Base-by-base conservation (phyloP, 163 green algal species). In the Trebouxia gelatinosa region DNA sequence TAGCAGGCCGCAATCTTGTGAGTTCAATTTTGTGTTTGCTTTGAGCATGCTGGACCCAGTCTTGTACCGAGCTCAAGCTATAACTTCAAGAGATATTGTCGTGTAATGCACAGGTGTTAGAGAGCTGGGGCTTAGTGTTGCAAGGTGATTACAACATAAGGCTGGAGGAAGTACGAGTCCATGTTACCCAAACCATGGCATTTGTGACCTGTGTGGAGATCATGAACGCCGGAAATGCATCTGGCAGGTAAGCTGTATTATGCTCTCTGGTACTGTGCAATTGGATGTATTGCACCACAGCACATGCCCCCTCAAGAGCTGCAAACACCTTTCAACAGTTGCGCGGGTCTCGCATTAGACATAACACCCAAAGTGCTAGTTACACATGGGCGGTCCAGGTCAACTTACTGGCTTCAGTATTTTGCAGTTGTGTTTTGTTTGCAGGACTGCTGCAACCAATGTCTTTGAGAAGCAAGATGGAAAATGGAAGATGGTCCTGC, bases 131-230 rank as follows among this genome's bases (percentile, higher is more conserved):
- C 3, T 39, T 90, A 26, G 85, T 98, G 3, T 65, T 97, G 82
- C 59, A 82, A 9, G 76, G 82, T 23, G 84, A 83, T 0, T 90
- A 96, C 77, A 81, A 83, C 31, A 94, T 98, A 29, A 28, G 48
- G 11, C 65, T 97, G 62, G 84, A 94, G 58, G 91, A 98, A 65
- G 88, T 98, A 29, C 85, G 90, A 0, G 81, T 95, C 9, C 88
- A 82, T 64, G 86, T 86, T 2, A 67, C 66, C 0, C 85, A 89
- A 26, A 83, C 65, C 23, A 57, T 78, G 5, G 93, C 80, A 5
- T 88, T 90, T 70, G 93, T 98, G 0, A 98, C 94, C 0, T 97
- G 94, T 70, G 75, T 96, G 13, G 94, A 98, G 78, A 70, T 94
- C 17, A 87, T 97, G 34, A 85, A 94, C 39, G 88, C 90, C 0